Evolutionary conservation across 352 stramenopile species (phyloP).

Genomic region (Globisporangium spinosum): DNA sequence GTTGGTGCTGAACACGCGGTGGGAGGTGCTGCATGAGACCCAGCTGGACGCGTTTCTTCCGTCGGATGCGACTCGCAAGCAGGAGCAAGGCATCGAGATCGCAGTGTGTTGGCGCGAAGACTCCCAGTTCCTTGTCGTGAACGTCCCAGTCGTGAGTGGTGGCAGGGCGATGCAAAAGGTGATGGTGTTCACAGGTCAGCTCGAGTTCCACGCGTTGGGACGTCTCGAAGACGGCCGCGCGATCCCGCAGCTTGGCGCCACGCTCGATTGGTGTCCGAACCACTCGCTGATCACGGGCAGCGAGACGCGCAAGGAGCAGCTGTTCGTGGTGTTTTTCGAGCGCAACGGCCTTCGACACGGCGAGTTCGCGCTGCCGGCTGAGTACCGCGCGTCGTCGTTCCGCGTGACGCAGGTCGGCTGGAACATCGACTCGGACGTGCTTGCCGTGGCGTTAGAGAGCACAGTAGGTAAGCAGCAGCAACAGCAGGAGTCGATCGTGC

Average conservation of each 20-base stretch:
- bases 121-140: constrained; percentile 58
- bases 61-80: constrained; percentile 13
- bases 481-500: constrained; percentile 28
- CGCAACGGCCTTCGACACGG: constrained; percentile 77
- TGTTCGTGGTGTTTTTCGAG: constrained; percentile 82
- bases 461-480: neutral
- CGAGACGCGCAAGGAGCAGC: constrained; percentile 50
- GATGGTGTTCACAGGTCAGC: constrained; percentile 51
- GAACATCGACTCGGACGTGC: constrained; percentile 65
- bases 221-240: constrained; percentile 67
- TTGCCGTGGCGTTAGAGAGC: constrained; percentile 48
- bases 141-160: constrained; percentile 27
- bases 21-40: constrained; percentile 73
- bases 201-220: constrained; percentile 58
- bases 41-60: constrained; percentile 37
- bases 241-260: constrained; percentile 37
- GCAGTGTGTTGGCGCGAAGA: constrained; percentile 73
- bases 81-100: constrained; percentile 10
- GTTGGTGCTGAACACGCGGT: constrained; percentile 75
- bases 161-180: constrained; percentile 33
- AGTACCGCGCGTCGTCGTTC: constrained; percentile 29
- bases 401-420: constrained; percentile 39
- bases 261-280: constrained; percentile 71
- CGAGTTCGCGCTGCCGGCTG: constrained; percentile 55
- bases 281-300: constrained; percentile 66